phyloP scores from a whole-genome alignment of 164 flowering plant genomes.

The Stephania cephalantha region DNA sequence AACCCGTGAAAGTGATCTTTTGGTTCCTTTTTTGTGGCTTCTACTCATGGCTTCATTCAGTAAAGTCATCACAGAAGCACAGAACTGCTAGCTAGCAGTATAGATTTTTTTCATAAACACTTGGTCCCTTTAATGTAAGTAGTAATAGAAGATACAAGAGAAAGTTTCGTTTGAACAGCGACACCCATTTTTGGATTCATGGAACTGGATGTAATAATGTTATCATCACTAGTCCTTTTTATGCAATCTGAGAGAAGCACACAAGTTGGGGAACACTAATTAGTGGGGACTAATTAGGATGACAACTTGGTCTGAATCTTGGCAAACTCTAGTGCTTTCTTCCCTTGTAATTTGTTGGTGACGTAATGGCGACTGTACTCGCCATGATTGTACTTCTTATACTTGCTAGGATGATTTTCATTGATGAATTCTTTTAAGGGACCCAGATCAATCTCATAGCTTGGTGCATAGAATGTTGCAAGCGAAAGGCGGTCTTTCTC shows the following conservation, averaged over 20 bases:
- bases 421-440: conserved; percentile 59
- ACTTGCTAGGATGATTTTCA: conserved; percentile 54
- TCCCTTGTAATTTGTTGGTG: conserved; percentile 77
- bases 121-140: not conserved
- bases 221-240: not conserved
- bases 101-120: not conserved
- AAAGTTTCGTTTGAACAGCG: not conserved
- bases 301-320: conserved; percentile 30
- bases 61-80: not conserved
- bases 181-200: not conserved
- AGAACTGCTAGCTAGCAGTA: not conserved
- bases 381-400: conserved; percentile 78
- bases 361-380: conserved; percentile 80
- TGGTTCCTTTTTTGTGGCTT: not conserved
- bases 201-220: not conserved
- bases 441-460: conserved; percentile 68
- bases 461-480: conserved; percentile 89
- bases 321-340: conserved; percentile 80
- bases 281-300: conserved; percentile 2
- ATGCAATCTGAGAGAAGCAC: not conserved
- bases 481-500: conserved; percentile 70
- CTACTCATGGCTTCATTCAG: not conserved
- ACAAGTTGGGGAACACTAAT: not conserved
- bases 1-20: not conserved
- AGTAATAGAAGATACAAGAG: not conserved